These are phyloP conservation scores for Skeletonema grethae DNA, from an alignment of 108 stramenopile species.

Conservation along the genomic window DNA sequence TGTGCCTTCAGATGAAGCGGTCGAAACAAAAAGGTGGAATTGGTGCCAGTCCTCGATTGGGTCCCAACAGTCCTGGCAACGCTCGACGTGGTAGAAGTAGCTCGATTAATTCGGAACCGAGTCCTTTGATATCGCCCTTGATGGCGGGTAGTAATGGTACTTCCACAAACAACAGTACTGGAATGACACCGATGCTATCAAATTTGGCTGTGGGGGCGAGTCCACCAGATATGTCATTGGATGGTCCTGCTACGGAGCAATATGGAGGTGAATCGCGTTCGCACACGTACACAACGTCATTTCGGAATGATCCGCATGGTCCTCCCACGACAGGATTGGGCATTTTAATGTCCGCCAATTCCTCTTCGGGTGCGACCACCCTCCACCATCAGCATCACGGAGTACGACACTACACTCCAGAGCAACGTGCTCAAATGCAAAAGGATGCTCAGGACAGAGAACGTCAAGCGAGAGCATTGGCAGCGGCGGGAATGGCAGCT, in stretches of 20 bases:
- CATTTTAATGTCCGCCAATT: slow-evolving; percentile 61
- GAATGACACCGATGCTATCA: slow-evolving; percentile 41
- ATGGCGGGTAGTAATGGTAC: slow-evolving; percentile 24
- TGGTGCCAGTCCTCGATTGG: slow-evolving; percentile 55
- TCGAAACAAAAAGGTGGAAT: slow-evolving; percentile 84
- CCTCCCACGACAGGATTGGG: slow-evolving; percentile 74
- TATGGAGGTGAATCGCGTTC: slow-evolving; percentile 7
- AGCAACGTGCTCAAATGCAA: slow-evolving; percentile 52
- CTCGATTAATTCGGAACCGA: slow-evolving; percentile 48
- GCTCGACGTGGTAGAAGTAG: slow-evolving; percentile 39
- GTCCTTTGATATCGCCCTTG: slow-evolving; percentile 42
- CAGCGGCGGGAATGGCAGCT: slow-evolving; percentile 82
- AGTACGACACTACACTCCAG: slow-evolving; percentile 28
- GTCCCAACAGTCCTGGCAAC: slow-evolving; percentile 31
- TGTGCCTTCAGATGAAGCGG: slow-evolving; percentile 78
- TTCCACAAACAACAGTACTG: slow-evolving; percentile 5
- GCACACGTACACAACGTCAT: slow-evolving; percentile 37
- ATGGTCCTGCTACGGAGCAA: slow-evolving; percentile 14
- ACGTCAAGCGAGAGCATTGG: slow-evolving; percentile 83
- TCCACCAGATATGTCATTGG: slow-evolving; percentile 40
- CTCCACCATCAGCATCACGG: slow-evolving; percentile 34
- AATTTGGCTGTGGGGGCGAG: slow-evolving; percentile 21
- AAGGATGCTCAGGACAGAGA: slow-evolving; percentile 79
- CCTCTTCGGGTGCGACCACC: slow-evolving; percentile 19
- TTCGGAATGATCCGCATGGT: slow-evolving; percentile 26